Base-by-base conservation (phyloP, 306 rosid genomes). In the Hylodesmum podocarpum region DNA sequence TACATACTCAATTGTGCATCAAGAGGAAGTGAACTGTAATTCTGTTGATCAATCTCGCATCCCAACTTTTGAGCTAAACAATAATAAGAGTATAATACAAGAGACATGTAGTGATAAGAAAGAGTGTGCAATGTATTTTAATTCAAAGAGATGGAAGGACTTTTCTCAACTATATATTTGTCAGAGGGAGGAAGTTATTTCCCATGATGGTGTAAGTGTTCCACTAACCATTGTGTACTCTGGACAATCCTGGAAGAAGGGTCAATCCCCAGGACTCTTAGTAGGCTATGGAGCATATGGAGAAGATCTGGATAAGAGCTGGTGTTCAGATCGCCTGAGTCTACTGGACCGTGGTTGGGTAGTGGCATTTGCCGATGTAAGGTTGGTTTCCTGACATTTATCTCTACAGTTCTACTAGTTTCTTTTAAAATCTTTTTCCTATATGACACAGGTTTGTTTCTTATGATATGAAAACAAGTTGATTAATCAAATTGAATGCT, bases 211-310 rank as follows among this genome's bases (percentile, higher is more conserved):
- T 66, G 84, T 77, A 53, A 74, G 28, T 76, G 80, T 95, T 86
- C 92, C 98, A 29, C 80, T 95, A 80, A 94, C 95, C 72, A 87
- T 92, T 59, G 85, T 88, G 86, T 89, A 90, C 89, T 86, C 95
- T 43, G 88, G 73, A 79, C 59, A 76, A 40, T 82, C 88, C 29
- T 90, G 96, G 96, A 65, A 77, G 67, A 81, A 89, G 79, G 89
- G 86, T 70, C 87, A 39, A 54, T 81, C 92, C 3, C 96, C 97
- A 3, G 97, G 98, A 71, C 83, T 95, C 80, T 79, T 95, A 79
- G 87, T 84, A 62, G 98, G 96, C 63, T 95, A 92, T 88, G 98
- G 98, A 55, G 91, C 98, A 66, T 95, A 95, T 49, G 97, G 98
- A 19, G 98, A 95, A 85, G 82, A 78, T 78, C 82, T 92, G 74